phyloP scores from a whole-genome alignment of 208 protist genomes.

The Vickermania spadyakhi region DNA sequence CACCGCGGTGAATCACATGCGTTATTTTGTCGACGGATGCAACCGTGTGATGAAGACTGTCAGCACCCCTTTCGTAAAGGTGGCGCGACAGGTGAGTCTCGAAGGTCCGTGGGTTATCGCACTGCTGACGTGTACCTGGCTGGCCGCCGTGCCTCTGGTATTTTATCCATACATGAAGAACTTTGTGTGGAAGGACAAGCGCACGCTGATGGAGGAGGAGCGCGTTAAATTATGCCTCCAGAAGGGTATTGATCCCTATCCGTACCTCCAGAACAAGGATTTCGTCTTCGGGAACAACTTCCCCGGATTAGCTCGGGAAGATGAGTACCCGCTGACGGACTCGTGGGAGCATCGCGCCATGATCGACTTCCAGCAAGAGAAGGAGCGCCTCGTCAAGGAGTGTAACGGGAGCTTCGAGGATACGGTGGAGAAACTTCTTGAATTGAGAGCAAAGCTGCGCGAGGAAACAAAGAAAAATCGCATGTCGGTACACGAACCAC shows the following conservation, averaged over 20 bases:
- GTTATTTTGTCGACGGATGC: slow-evolving; percentile 53
- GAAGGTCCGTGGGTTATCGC: slow-evolving; percentile 77
- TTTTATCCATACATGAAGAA: slow-evolving; percentile 59
- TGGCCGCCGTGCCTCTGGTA: slow-evolving; percentile 43
- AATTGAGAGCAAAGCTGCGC: slow-evolving; percentile 23
- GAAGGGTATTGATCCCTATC: slow-evolving; percentile 87
- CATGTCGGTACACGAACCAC: slow-evolving; percentile 26
- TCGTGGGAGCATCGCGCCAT: slow-evolving; percentile 56
- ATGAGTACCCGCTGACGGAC: slow-evolving; percentile 27
- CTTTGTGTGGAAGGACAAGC: slow-evolving; percentile 33
- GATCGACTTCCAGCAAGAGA: slow-evolving; percentile 39
- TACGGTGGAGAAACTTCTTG: slow-evolving; percentile 60
- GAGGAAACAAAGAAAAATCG: slow-evolving; percentile 23
- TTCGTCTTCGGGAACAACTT: slow-evolving; percentile 67
- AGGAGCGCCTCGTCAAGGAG: slow-evolving; percentile 65
- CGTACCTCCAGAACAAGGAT: slow-evolving; percentile 79
- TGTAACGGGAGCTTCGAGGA: slow-evolving; percentile 49
- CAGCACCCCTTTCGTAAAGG: slow-evolving; percentile 21
- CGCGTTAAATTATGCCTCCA: slow-evolving; percentile 82
- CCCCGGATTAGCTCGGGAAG: slow-evolving; percentile 18
- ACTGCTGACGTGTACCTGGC: slow-evolving; percentile 26
- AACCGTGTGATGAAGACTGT: slow-evolving; percentile 33
- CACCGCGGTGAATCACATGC: slow-evolving; percentile 36
- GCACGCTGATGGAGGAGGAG: slow-evolving; percentile 59
- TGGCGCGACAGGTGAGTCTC: slow-evolving; percentile 30